Conservation (phyloP, 192 early-diverging fungal genomes). For the Gaertneriomyces sp. region DNA sequence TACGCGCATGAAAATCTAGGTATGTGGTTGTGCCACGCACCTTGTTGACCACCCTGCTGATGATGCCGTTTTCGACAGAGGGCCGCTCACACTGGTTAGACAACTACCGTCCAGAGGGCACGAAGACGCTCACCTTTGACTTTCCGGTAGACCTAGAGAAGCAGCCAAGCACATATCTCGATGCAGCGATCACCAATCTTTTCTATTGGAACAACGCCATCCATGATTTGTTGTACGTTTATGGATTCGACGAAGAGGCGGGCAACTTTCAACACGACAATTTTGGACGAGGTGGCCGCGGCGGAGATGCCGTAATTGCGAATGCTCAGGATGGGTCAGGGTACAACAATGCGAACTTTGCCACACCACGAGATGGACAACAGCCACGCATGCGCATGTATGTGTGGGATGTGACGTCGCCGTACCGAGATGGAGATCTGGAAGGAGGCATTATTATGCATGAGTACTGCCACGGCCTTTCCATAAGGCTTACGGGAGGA, state of each 20-base stretch:
- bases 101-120: constrained; percentile 73
- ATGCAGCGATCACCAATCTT: constrained; percentile 78
- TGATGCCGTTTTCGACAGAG: constrained; percentile 20
- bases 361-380: constrained; percentile 91
- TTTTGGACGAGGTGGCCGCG: constrained; percentile 70
- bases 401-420: constrained; percentile 73
- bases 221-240: constrained; percentile 85
- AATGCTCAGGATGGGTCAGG: constrained; percentile 91
- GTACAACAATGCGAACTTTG: constrained; percentile 90
- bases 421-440: constrained; percentile 80
- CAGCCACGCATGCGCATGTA: constrained; percentile 93
- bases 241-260: constrained; percentile 85
- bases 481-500: constrained; percentile 87
- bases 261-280: constrained; percentile 96
- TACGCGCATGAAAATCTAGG: constrained; percentile 79
- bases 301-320: constrained; percentile 82
- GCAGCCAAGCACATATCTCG: constrained; percentile 68
- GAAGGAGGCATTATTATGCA: constrained; percentile 92
- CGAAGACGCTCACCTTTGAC: constrained; percentile 61
- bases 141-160: constrained; percentile 63
- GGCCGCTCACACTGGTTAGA: constrained; percentile 68
- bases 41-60: neutral
- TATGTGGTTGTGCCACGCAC: constrained; percentile 3
- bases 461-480: constrained; percentile 92
- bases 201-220: constrained; percentile 92